Percentiles rank a stretch among this genome's conserved stretches.
phyloP scores from a whole-genome alignment of 1,284 basidiomycete species.

The Anthracocystis panici-leucophaei region DNA sequence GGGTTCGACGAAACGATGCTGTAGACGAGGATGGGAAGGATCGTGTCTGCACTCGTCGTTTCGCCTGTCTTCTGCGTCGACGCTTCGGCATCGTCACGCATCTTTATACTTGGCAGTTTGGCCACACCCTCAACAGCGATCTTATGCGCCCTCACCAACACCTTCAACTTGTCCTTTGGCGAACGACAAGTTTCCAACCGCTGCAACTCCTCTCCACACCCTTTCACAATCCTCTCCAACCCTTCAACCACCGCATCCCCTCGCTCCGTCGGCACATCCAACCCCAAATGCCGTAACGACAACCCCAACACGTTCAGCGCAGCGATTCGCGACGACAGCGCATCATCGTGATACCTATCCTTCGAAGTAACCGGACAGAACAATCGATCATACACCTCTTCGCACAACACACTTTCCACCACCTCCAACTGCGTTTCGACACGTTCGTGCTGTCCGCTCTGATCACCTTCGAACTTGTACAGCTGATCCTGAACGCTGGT shows the following conservation, averaged over 20 bases:
- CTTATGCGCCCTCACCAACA: slow-evolving; percentile 85
- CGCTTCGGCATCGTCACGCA: slow-evolving; percentile 25
- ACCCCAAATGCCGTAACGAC: slow-evolving; percentile 84
- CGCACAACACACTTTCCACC: slow-evolving; percentile 79
- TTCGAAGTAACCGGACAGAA: slow-evolving; percentile 79
- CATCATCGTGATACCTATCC: slow-evolving; percentile 86
- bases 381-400: slow-evolving; percentile 79
- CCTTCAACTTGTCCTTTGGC: slow-evolving; percentile 82
- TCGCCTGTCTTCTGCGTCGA: slow-evolving; percentile 7
- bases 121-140: slow-evolving; percentile 78
- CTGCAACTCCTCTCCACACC: slow-evolving; percentile 83
- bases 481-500: slow-evolving; percentile 72
- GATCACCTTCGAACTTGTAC: slow-evolving; percentile 70
- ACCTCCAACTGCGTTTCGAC: slow-evolving; percentile 75
- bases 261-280: slow-evolving; percentile 73
- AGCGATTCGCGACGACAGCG: slow-evolving; percentile 85
- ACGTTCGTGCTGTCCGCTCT: slow-evolving; percentile 43
- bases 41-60: slow-evolving; percentile 74
- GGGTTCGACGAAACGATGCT: slow-evolving; percentile 91
- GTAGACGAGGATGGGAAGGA: slow-evolving; percentile 89
- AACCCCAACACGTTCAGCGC: slow-evolving; percentile 90
- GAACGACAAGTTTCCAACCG: slow-evolving; percentile 78
- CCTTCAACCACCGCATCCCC: slow-evolving; percentile 72
- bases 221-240: slow-evolving; percentile 77
- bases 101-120: slow-evolving; percentile 31